Evolutionary conservation across 2,329 filamentous ascomycete genomes (phyloP).

Genomic region (Didymellaceae sp.): DNA sequence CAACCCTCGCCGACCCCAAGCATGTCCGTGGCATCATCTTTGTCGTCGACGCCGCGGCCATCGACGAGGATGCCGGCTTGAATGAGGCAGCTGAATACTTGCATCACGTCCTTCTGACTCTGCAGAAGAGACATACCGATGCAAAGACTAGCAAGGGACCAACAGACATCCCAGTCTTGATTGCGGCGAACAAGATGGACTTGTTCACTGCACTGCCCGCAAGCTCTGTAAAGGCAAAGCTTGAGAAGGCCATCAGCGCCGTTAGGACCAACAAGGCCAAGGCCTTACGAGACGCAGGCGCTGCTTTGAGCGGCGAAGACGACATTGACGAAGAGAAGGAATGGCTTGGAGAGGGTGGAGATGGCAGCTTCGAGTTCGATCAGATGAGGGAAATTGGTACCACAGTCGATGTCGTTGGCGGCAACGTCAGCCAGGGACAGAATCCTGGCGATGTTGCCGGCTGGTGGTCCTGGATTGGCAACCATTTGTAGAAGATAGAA

Average conservation of each 20-base stretch:
- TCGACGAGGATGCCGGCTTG: constrained; percentile 57
- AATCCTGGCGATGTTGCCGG: constrained; percentile 74
- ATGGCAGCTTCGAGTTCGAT: constrained; percentile 77
- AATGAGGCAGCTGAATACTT: constrained; percentile 81
- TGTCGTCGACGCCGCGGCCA: constrained; percentile 78
- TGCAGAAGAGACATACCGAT: constrained; percentile 75
- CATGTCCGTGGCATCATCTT: constrained; percentile 78
- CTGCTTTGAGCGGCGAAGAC: constrained; percentile 62
- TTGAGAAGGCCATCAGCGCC: constrained; percentile 82
- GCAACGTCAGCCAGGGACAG: constrained; percentile 65
- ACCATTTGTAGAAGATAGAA: constrained; percentile 63
- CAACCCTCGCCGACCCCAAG: constrained; percentile 55
- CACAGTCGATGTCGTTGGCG: constrained; percentile 76
- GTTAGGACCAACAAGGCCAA: constrained; percentile 77
- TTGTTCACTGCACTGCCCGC: constrained; percentile 90
- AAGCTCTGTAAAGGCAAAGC: constrained; percentile 71
- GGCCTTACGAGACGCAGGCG: constrained; percentile 81
- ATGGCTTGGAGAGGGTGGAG: constrained; percentile 82
- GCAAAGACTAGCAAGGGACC: constrained; percentile 64
- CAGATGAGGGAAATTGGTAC: constrained; percentile 86
- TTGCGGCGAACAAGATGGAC: constrained; percentile 95
- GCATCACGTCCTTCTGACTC: constrained; percentile 81
- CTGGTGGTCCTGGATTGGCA: constrained; percentile 92
- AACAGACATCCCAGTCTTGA: constrained; percentile 72
- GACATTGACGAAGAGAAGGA: constrained; percentile 71